These are phyloP conservation scores for Forsythia viridissima DNA, from an alignment of 257 asterid genomes.

Conservation along the genomic window DNA sequence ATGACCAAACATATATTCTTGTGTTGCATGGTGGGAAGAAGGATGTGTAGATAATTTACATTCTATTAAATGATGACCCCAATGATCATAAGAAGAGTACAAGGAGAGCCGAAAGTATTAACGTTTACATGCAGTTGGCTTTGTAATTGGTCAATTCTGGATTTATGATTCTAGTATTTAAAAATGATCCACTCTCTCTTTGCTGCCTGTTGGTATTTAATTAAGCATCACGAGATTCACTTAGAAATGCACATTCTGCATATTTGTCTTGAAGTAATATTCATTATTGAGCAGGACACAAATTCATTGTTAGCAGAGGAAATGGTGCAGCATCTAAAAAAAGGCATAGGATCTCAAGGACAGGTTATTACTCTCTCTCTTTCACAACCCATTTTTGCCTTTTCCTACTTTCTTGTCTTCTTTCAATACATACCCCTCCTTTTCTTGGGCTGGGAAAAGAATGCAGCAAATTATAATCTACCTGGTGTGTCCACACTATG, in stretches of 20 bases:
- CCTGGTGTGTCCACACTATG: neutral
- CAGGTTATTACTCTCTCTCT: slow-evolving; percentile 55
- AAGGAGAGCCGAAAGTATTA: slow-evolving; percentile 5
- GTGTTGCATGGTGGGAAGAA: slow-evolving; percentile 8
- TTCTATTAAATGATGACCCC: neutral
- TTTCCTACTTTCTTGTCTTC: slow-evolving; percentile 13
- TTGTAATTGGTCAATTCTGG: neutral
- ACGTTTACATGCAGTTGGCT: neutral
- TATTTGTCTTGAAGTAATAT: neutral
- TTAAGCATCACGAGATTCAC: neutral
- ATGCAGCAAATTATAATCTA: neutral
- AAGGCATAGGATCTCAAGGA: slow-evolving; percentile 77
- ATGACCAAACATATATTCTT: neutral
- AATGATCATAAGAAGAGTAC: slow-evolving; percentile 1
- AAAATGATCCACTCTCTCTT: slow-evolving; percentile 1
- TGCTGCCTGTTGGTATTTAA: slow-evolving; percentile 11
- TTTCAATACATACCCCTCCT: slow-evolving; percentile 8
- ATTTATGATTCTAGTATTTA: neutral
- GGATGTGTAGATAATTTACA: slow-evolving; percentile 5
- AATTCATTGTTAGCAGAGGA: slow-evolving; percentile 69
- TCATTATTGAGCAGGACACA: slow-evolving; percentile 59
- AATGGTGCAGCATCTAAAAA: slow-evolving; percentile 76
- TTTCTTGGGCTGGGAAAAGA: slow-evolving; percentile 7
- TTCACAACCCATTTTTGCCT: slow-evolving; percentile 14
- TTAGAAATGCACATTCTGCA: neutral